Conservation (phyloP, 306 rosid species). For the Corylus avellana region DNA sequence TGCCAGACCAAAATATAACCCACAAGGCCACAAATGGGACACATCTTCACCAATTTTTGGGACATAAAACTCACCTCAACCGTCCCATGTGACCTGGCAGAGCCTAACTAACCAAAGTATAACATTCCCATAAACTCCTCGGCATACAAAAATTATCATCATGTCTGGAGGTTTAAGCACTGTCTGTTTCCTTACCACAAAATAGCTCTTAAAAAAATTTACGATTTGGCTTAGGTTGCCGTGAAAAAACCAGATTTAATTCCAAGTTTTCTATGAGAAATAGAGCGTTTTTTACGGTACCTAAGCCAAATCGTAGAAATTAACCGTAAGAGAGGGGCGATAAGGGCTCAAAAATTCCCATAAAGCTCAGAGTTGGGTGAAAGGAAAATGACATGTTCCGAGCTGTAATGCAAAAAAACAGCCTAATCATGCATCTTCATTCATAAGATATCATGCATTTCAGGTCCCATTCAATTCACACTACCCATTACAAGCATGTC, state of each 20-base stretch:
- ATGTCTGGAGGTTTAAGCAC: neutral
- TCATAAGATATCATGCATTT: neutral
- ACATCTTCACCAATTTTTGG: neutral
- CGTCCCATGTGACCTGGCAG: neutral
- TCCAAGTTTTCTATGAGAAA: too few relatives aligned
- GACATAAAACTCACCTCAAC: neutral
- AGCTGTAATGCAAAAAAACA: slow-evolving; percentile 9
- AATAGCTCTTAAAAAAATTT: too few relatives aligned
- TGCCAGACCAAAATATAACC: neutral
- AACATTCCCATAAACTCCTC: neutral
- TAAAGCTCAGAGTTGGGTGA: neutral
- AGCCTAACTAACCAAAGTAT: neutral
- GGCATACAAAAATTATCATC: neutral
- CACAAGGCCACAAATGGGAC: neutral
- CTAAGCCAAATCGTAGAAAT: too few relatives aligned
- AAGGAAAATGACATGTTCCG: neutral
- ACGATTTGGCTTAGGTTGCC: too few relatives aligned
- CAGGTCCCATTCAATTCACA: neutral
- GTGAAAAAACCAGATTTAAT: too few relatives aligned
- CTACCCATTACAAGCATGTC: neutral
- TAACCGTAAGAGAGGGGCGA: neutral
- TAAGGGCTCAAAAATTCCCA: neutral
- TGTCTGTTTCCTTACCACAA: neutral
- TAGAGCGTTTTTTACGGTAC: too few relatives aligned
- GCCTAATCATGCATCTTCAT: slow-evolving; percentile 6